Base-by-base conservation (phyloP, 2,329 filamentous ascomycete genomes). In the Orbilia blumenaviensis region DNA sequence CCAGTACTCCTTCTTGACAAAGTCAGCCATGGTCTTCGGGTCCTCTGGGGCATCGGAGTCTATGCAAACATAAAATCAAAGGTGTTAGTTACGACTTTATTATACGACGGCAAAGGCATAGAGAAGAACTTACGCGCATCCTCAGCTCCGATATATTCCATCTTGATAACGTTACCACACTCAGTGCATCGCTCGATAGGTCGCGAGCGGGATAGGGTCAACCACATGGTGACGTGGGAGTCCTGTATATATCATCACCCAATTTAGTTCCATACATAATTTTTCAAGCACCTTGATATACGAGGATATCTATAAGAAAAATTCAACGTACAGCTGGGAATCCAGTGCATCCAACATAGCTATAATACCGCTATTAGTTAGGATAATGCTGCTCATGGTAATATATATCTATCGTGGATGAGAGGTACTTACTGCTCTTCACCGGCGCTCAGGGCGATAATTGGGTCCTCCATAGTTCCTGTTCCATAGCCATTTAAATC, bases 1-100 rank as follows among this genome's bases (percentile, higher is more conserved):
- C 87, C 90, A 89, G 88, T 98, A 99, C 83, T 97, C 90, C 77
- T 94, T 93, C 89, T 92, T 93, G 86, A 99, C 90, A 85, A 88
- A 98, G 87, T 99, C 92, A 85, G 93, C 93, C 83, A 98, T 94
- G 81, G 92, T 97, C 91, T 97, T 97, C 83, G 93, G 92, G 86
- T 96, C 93, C 25, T 41, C 29, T 8, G 64, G 72, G 84, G 90
- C 89, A 83, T 87, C 87, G 80, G 84, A 83, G 82, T 88, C 86
- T 78, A 64, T 46, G 21, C 42, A 25, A 32, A 2, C 14, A 54
- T 8, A 48, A 25, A 25, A 27, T 5, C 41, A 64, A 38, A 18
- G 23, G 48, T 9, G 27, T 2, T 10, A 16, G 23, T 29, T 16
- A 42, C 46, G 44, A 42, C 14, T 1, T 14, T 63, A 62, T 25